Base-by-base conservation (phyloP, 495 filamentous ascomycete genomes). In the Tuber indicum region DNA sequence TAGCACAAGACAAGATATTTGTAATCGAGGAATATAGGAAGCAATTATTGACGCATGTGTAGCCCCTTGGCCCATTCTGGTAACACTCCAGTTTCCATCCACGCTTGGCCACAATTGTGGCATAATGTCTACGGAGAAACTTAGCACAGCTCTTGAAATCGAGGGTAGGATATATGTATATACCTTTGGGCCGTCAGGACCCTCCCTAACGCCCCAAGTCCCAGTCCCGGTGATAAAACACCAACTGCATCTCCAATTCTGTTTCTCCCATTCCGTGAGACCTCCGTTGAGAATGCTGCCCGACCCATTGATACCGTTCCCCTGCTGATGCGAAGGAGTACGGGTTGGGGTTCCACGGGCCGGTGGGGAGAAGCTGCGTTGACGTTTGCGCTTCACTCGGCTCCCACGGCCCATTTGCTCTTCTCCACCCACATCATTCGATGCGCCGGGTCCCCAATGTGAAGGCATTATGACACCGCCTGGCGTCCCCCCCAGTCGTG, bases 201-300 rank as follows among this genome's bases (percentile, higher is more conserved):
- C 96, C 83, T 99, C 96, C 83, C 95, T 86, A 16, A 98, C 95
- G 74, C 91, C 94, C 96, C 96, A 99, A 42, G 97, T 92, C 9
- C 93, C 91, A 46, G 91, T 91, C 45, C 96, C 96, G 89, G 93
- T 93, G 10, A 98, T 90, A 78, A 86, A 87, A 84, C 96, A 99
- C 84, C 97, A 95, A n/a, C 86, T 85, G 86, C 96, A 99, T 69
- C 94, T 89, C 96, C 96, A 99, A 73, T 87, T 91, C 76, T 88
- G 86, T 76, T 95, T 88, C 86, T 99, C 96, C 85, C 88, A 90
- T 41, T 97, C 94, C 10, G 88, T 88, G 74, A 97, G 85, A 26
- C 90, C 90, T 42, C 92, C 91, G 39, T 90, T 89, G 6, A 87
- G 87, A 10, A 88, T 91, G 72, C 91, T 90, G 26, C 90, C 90